A percentile compares a stretch with the other conserved stretches of the same genome.
Conservation (phyloP, 228 moss, liverwort and hornwort genomes). For the Sphagnum fallax region DNA sequence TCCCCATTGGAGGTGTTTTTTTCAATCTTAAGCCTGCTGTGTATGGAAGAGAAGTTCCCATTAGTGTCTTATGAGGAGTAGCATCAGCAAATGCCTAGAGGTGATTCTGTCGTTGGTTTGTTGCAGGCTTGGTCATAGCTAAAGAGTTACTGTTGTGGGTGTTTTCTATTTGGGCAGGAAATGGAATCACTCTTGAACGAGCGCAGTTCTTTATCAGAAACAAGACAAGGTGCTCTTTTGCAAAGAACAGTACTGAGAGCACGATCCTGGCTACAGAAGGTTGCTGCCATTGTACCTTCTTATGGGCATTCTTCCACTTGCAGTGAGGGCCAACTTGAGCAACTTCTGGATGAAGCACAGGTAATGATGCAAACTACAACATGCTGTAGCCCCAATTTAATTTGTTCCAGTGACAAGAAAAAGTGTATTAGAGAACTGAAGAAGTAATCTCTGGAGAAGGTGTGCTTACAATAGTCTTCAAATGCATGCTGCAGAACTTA, state of each 20-base stretch:
- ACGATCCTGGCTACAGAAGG: slow-evolving; percentile 64
- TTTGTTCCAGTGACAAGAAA: no score
- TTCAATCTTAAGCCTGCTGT: neutral
- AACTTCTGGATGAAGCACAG: slow-evolving; percentile 67
- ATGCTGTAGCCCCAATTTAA: no score
- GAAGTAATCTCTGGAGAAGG: no score
- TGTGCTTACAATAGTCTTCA: no score
- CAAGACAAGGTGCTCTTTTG: slow-evolving; percentile 30
- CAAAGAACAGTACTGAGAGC: slow-evolving; percentile 40
- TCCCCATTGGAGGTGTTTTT: slow-evolving; percentile 54
- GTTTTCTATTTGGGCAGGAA: slow-evolving; percentile 25
- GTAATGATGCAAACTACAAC: slow-evolving; percentile 19
- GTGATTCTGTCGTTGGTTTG: no score
- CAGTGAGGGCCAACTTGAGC: slow-evolving; percentile 61
- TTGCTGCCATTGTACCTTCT: slow-evolving; percentile 51
- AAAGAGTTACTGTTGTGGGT: neutral
- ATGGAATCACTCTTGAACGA: slow-evolving; percentile 49
- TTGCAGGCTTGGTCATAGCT: no score
- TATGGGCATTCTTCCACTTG: slow-evolving; percentile 58
- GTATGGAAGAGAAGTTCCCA: no score
- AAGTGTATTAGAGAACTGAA: no score
- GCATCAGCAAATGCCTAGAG: no score
- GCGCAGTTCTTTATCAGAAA: slow-evolving; percentile 27
- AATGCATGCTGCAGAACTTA: no score
- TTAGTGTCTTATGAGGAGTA: no score